phyloP scores from a whole-genome alignment of 1,284 basidiomycete genomes.

The Tilletiaria anomala region DNA sequence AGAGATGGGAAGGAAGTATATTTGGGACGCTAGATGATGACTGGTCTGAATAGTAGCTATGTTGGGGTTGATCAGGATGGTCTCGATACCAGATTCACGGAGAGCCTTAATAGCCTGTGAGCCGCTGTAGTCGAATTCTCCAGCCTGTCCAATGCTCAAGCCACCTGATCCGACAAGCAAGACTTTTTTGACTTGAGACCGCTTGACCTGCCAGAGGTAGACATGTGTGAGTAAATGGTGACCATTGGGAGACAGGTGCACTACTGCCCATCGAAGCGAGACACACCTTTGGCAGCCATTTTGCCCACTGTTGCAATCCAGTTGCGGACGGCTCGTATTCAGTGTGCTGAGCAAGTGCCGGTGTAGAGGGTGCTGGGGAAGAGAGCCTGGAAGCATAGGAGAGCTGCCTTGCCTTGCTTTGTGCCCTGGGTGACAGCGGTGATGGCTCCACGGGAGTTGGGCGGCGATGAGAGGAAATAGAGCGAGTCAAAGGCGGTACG shows the following conservation, averaged over 20 bases:
- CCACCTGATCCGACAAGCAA: constrained; percentile 93
- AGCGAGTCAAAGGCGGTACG: no score
- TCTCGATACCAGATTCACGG: constrained; percentile 83
- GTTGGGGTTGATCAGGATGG: constrained; percentile 53
- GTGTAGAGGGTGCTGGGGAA: no score
- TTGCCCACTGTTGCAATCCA: not conserved
- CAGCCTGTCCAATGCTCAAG: constrained; percentile 91
- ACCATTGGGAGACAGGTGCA: no score
- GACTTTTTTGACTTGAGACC: constrained; percentile 77
- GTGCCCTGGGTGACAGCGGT: no score
- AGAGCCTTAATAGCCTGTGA: constrained; percentile 98
- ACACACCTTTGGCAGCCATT: not conserved
- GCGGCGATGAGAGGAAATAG: no score
- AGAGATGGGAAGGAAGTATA: constrained; percentile 95
- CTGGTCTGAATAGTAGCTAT: constrained; percentile 37
- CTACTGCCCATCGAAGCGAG: no score
- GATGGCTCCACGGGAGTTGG: no score
- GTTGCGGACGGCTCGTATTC: not conserved
- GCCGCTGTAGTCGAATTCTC: constrained; percentile 96
- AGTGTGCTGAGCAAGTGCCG: not conserved
- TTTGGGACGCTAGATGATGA: constrained; percentile 85
- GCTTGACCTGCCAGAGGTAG: no score
- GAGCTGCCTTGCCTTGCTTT: no score
- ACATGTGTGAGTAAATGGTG: no score
- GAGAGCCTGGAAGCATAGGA: no score